phyloP scores from a whole-genome alignment of 805 yeast species.

The Kazachstania africana region DNA sequence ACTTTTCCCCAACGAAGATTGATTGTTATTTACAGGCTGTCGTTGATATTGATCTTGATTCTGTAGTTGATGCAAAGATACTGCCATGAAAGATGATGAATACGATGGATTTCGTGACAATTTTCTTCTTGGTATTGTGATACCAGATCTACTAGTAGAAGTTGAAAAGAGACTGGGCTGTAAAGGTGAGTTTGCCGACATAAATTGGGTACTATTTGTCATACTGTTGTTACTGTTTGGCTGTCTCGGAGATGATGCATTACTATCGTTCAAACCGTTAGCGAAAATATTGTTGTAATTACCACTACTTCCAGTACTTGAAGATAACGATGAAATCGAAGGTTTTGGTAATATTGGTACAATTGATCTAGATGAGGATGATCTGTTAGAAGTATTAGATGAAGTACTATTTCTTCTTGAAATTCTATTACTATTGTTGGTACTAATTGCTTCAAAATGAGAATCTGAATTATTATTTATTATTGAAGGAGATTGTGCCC shows the following conservation, averaged over 20 bases:
- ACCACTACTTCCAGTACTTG: slow-evolving; percentile 1
- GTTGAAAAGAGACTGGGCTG: slow-evolving; percentile 10
- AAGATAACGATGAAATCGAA: slow-evolving; percentile 7
- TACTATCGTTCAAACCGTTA: slow-evolving; percentile 10
- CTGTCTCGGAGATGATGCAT: slow-evolving; percentile 23
- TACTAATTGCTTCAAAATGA: neutral
- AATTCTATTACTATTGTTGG: slow-evolving; percentile 5
- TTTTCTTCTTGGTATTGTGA: slow-evolving; percentile 21
- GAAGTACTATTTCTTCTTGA: slow-evolving; percentile 24
- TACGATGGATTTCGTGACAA: slow-evolving; percentile 21
- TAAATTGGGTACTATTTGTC: neutral
- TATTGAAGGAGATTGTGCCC: too few relatives aligned
- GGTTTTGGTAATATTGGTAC: slow-evolving; percentile 28
- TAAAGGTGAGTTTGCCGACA: slow-evolving; percentile 9
- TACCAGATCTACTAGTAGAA: slow-evolving; percentile 17
- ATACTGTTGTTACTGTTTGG: too few relatives aligned
- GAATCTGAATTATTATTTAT: neutral
- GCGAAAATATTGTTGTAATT: too few relatives aligned
- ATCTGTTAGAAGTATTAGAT: slow-evolving; percentile 20
- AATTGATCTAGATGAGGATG: slow-evolving; percentile 23
- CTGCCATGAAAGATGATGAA: slow-evolving; percentile 22
- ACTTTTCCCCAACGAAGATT: too few relatives aligned
- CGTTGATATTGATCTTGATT: slow-evolving; percentile 5
- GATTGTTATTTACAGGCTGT: slow-evolving; percentile 5
- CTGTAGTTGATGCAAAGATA: slow-evolving; percentile 19